phyloP scores from a whole-genome alignment of 805 yeast genomes.

The Metschnikowia peoriensis region DNA sequence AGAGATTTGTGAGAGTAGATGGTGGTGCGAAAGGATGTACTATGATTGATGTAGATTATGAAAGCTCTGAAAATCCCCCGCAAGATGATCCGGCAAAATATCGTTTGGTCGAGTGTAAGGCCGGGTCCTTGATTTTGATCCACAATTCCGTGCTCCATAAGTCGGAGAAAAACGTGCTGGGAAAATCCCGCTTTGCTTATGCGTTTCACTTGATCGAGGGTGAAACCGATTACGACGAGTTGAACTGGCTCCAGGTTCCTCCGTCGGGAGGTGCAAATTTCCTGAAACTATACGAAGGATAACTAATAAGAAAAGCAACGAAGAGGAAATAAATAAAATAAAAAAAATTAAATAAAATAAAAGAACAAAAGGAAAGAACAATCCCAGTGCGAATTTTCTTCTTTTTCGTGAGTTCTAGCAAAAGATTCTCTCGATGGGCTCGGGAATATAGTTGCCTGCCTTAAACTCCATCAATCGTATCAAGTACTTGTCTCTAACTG shows the following conservation, averaged over 20 bases:
- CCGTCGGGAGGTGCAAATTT: constrained; percentile 63
- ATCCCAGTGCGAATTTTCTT: background rate
- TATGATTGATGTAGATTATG: constrained; percentile 41
- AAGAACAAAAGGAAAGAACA: too few species aligned
- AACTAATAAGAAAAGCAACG: too few species aligned
- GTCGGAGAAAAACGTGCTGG: constrained; percentile 58
- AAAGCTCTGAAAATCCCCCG: constrained; percentile 12
- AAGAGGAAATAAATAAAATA: too few species aligned
- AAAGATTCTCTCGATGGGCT: constrained; percentile 5
- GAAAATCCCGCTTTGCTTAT: constrained; percentile 66
- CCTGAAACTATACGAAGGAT: constrained; percentile 40
- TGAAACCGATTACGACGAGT: constrained; percentile 52
- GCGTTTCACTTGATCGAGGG: constrained; percentile 83
- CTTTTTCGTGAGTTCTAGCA: background rate
- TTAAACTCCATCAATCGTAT: constrained; percentile 2
- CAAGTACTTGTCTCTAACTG: background rate
- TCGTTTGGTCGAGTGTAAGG: constrained; percentile 56
- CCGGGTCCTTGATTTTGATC: constrained; percentile 69
- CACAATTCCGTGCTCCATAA: constrained; percentile 72
- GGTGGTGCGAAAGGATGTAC: constrained; percentile 54
- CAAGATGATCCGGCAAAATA: constrained; percentile 42
- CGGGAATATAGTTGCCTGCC: constrained; percentile 5
- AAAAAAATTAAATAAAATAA: background rate
- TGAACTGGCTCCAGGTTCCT: constrained; percentile 80
- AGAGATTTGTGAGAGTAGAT: constrained; percentile 59